These are phyloP conservation scores for Kwoniella newhampshirensis DNA, from an alignment of 768 basidiomycete species.

Conservation along the genomic window DNA sequence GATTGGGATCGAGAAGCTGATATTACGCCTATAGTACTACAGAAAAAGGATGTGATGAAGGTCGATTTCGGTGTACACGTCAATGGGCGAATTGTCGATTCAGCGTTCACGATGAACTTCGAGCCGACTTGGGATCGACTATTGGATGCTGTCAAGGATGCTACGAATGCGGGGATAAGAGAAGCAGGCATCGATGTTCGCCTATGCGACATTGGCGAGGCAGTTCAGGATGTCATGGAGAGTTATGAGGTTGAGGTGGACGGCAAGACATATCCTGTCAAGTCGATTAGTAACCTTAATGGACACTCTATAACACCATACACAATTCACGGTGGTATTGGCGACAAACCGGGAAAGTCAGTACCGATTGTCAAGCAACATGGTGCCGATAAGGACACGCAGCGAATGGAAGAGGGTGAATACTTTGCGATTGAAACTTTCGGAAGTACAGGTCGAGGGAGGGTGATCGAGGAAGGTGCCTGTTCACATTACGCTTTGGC, in stretches of 20 bases:
- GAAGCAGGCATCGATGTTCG: slow-evolving; percentile 96
- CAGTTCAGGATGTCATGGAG: slow-evolving; percentile 98
- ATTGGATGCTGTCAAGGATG: slow-evolving; percentile 86
- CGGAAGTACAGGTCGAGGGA: slow-evolving; percentile 90
- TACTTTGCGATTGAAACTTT: slow-evolving; percentile 99
- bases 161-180: slow-evolving; percentile 86
- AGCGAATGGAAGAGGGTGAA: slow-evolving; percentile 99
- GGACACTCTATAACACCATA: slow-evolving; percentile 90
- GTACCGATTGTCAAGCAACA: slow-evolving; percentile 79
- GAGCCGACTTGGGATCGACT: slow-evolving; percentile 87
- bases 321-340: slow-evolving; percentile 73
- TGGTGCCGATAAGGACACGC: slow-evolving; percentile 64
- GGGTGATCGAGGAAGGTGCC: slow-evolving; percentile 83
- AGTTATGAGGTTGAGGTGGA: slow-evolving; percentile 94
- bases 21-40: slow-evolving; percentile 62
- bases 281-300: slow-evolving; percentile 87
- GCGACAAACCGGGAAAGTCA: slow-evolving; percentile 64
- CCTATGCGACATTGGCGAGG: slow-evolving; percentile 84
- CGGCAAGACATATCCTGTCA: slow-evolving; percentile 85
- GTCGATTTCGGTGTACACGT: slow-evolving; percentile 98
- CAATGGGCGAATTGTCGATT: slow-evolving; percentile 90
- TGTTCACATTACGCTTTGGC: slow-evolving; percentile 82
- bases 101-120: slow-evolving; percentile 86
- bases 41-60: slow-evolving; percentile 84
- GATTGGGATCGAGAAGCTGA: not conserved